Percentiles rank a stretch among this genome's conserved stretches.
Conservation (phyloP, 257 asterid species). For the Solanum tacnaense region DNA sequence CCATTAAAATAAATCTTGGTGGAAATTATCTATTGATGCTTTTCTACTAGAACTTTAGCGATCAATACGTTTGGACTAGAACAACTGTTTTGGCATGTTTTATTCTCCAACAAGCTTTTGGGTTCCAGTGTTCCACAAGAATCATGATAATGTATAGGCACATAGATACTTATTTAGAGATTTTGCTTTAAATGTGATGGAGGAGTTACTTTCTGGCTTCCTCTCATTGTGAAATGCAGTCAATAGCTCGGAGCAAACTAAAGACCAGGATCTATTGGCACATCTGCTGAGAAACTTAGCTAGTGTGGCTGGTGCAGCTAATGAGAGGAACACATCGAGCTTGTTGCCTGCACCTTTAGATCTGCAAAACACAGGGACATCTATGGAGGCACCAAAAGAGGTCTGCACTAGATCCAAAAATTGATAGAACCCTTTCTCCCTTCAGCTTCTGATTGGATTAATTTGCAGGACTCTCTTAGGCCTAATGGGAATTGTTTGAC, state of each 20-base stretch:
- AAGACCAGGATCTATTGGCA: conserved; percentile 34
- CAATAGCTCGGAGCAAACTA: conserved; percentile 28
- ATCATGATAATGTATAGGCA: neutral
- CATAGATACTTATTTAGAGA: neutral
- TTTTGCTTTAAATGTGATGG: conserved; percentile 1
- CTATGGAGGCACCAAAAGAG: conserved; percentile 19
- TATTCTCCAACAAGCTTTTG: neutral
- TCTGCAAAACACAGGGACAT: conserved; percentile 13
- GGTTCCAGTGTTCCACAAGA: neutral
- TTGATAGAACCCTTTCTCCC: neutral
- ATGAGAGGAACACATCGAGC: conserved; percentile 14
- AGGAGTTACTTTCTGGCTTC: neutral
- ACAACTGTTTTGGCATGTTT: neutral
- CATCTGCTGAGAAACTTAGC: conserved; percentile 39
- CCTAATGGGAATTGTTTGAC: conserved; percentile 8
- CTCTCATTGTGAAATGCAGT: conserved; percentile 20
- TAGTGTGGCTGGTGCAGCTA: conserved; percentile 18
- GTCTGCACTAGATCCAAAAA: conserved; percentile 9
- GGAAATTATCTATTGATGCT: neutral
- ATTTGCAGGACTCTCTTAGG: conserved; percentile 20
- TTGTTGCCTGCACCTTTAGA: conserved; percentile 20
- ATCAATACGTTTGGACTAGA: neutral
- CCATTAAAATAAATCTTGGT: neutral
- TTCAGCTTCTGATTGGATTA: conserved; percentile 10
- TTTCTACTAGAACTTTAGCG: neutral